Conservation (phyloP, 768 basidiomycete genomes). For the Sarcodon sp. region DNA sequence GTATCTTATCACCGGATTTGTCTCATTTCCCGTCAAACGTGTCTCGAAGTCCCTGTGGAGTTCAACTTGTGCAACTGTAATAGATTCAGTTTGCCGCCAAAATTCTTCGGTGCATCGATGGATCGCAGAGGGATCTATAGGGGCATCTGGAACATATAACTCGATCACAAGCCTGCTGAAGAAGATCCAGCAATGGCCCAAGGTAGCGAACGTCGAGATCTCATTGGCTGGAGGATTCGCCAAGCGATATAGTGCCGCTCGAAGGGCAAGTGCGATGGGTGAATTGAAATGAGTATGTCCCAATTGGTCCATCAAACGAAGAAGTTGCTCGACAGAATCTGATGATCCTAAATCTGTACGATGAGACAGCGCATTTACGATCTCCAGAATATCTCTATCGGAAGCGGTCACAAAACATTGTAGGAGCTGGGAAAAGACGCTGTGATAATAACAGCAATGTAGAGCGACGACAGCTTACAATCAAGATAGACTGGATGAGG, state of each 20-base stretch:
- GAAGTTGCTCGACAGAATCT: not conserved
- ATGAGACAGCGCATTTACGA: not conserved
- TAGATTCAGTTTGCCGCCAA: constrained; percentile 24
- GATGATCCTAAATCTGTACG: not conserved
- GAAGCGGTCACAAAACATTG: no score
- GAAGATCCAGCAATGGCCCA: constrained; percentile 46
- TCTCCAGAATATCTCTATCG: no score
- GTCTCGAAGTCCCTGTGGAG: constrained; percentile 45
- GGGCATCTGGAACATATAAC: constrained; percentile 70
- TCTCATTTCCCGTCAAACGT: constrained; percentile 39
- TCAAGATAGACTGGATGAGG: constrained; percentile 1
- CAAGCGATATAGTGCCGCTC: no score
- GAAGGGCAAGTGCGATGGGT: not conserved
- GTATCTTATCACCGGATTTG: constrained; percentile 33
- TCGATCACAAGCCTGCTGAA: constrained; percentile 47
- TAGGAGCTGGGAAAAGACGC: no score
- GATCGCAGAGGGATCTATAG: constrained; percentile 76
- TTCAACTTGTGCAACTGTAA: constrained; percentile 32
- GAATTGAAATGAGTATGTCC: not conserved
- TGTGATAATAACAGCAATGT: no score
- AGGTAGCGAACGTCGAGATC: not conserved
- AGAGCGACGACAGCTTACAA: constrained; percentile 1
- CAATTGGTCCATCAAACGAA: not conserved
- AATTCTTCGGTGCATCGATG: constrained; percentile 33
- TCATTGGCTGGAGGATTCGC: no score